These are phyloP conservation scores for Corniculantispora saksenae DNA, from an alignment of 2,329 filamentous ascomycete species.

Conservation along the genomic window DNA sequence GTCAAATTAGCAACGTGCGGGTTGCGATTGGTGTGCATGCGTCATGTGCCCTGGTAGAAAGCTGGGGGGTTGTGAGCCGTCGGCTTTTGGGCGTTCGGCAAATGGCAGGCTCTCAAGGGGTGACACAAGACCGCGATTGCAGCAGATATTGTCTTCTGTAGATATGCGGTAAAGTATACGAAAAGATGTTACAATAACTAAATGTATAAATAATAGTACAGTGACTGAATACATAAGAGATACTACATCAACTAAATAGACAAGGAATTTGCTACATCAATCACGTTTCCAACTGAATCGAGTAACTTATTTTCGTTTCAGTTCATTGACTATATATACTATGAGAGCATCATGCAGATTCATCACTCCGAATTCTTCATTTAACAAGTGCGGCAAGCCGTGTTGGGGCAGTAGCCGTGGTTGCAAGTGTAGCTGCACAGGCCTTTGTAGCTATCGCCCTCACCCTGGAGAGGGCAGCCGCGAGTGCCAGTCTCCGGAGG, in stretches of 20 bases:
- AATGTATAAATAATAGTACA: too few relatives aligned
- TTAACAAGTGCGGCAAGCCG: conserved; percentile 30
- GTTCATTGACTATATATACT: neutral
- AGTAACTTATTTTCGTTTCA: neutral
- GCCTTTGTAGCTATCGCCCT: conserved; percentile 40
- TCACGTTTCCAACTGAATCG: too few relatives aligned
- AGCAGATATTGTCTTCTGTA: too few relatives aligned
- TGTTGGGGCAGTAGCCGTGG: conserved; percentile 47
- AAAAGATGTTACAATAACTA: too few relatives aligned
- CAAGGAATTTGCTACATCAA: too few relatives aligned
- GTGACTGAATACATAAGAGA: too few relatives aligned
- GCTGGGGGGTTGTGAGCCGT: conserved; percentile 10
- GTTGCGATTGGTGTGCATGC: neutral
- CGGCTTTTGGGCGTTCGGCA: neutral
- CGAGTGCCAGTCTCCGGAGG: conserved; percentile 28
- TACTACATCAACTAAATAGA: too few relatives aligned
- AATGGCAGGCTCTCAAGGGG: neutral
- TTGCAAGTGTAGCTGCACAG: conserved; percentile 49
- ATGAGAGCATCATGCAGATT: neutral
- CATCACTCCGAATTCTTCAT: neutral
- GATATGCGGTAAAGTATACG: too few relatives aligned
- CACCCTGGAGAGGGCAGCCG: conserved; percentile 36
- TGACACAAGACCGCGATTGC: too few relatives aligned
- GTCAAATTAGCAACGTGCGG: neutral
- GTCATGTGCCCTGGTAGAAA: neutral